A percentile compares a stretch with the other conserved stretches of the same genome.
Conservation (phyloP, 495 filamentous ascomycete species). For the Daldinia loculata region DNA sequence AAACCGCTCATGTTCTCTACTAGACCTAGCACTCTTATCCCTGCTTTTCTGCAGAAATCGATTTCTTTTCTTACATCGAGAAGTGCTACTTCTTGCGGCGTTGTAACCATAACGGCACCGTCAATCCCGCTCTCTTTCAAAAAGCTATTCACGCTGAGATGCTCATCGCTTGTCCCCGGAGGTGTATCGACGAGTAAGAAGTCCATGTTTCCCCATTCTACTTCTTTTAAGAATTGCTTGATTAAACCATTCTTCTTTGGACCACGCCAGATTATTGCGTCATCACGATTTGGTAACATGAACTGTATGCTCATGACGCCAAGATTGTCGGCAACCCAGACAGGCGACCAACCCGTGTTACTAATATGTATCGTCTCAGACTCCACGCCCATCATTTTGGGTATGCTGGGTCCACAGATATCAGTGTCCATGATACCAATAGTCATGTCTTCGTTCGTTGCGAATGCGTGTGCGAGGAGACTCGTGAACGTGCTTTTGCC, state of each 20-base stretch:
- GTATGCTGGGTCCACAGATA: conserved; percentile 92
- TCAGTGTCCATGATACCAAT: conserved; percentile 97
- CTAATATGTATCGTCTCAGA: conserved; percentile 89
- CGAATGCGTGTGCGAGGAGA: conserved; percentile 87
- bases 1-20: conserved; percentile 99
- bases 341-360: conserved; percentile 83
- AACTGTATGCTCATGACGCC: conserved; percentile 97
- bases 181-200: conserved; percentile 94
- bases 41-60: conserved; percentile 95
- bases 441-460: conserved; percentile 73
- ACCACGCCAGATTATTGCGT: conserved; percentile 95
- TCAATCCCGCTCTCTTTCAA: conserved; percentile 89
- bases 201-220: conserved; percentile 95
- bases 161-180: conserved; percentile 93
- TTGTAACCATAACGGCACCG: conserved; percentile 91
- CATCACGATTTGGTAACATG: conserved; percentile 91
- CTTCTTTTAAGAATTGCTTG: conserved; percentile 96
- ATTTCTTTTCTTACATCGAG: conserved; percentile 96
- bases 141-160: conserved; percentile 88
- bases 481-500: conserved; percentile 93
- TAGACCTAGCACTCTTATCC: conserved; percentile 83
- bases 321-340: conserved; percentile 92
- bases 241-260: conserved; percentile 99
- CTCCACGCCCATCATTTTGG: conserved; percentile 98
- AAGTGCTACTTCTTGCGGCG: conserved; percentile 92